Percentiles rank a stretch among this genome's conserved stretches.
Evolutionary conservation across 495 filamentous ascomycete genomes (phyloP).

Genomic region (Daldinia decipiens): DNA sequence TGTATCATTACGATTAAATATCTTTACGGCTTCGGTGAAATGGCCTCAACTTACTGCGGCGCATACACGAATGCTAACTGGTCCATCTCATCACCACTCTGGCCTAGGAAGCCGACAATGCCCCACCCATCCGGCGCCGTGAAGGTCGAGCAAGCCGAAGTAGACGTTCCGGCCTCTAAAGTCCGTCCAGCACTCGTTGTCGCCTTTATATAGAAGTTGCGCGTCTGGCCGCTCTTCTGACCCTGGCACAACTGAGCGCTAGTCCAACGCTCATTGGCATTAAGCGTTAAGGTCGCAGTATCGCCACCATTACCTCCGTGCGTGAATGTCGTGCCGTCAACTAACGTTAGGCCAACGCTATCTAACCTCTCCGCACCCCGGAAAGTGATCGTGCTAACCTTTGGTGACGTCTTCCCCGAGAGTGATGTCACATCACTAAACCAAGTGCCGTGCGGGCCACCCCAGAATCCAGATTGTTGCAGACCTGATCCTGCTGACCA

Average conservation of each 20-base stretch:
- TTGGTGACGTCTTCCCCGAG: slow-evolving; percentile 47
- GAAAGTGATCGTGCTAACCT: slow-evolving; percentile 55
- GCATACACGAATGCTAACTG: slow-evolving; percentile 66
- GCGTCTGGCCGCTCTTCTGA: slow-evolving; percentile 57
- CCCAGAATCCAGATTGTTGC: slow-evolving; percentile 61
- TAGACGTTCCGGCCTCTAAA: slow-evolving; percentile 59
- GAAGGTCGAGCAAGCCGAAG: slow-evolving; percentile 61
- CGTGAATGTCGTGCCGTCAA: slow-evolving; percentile 56
- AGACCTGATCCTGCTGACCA: slow-evolving; percentile 57
- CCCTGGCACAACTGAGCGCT: slow-evolving; percentile 64
- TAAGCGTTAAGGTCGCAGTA: slow-evolving; percentile 56
- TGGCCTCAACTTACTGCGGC: slow-evolving; percentile 43
- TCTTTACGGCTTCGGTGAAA: neutral
- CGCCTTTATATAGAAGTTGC: slow-evolving; percentile 67
- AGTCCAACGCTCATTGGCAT: slow-evolving; percentile 59
- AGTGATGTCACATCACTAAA: slow-evolving; percentile 63
- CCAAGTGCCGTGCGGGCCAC: slow-evolving; percentile 64
- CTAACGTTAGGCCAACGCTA: slow-evolving; percentile 58
- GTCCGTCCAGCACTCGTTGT: slow-evolving; percentile 63
- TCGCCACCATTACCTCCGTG: slow-evolving; percentile 68
- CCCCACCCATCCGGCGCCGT: slow-evolving; percentile 63
- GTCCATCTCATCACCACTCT: slow-evolving; percentile 68
- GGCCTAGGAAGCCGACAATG: slow-evolving; percentile 68
- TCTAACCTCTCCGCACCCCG: slow-evolving; percentile 63
- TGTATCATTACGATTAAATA: slow-evolving; percentile 16